Base-by-base conservation (phyloP, 2,329 filamentous ascomycete species). In the Aureobasidium sp. region DNA sequence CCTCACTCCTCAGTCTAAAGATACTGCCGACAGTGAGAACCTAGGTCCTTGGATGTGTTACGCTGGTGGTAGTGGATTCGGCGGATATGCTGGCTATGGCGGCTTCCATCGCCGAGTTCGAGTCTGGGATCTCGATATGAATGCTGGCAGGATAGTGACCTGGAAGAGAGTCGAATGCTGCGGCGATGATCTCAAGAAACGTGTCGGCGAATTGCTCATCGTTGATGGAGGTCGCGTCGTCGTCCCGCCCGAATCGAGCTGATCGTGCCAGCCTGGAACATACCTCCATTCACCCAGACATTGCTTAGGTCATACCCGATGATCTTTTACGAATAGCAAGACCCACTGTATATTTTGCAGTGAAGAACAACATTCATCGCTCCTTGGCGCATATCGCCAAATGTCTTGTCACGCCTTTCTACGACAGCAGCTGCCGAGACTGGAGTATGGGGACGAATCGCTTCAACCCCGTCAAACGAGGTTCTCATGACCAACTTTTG, bases 91-190 rank as follows among this genome's bases (percentile, higher is more conserved):
- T 23, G 92, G 93, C 6, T 97, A 97, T 72, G 87, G 87, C 46
- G 88, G 88, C 4, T 97, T 89, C 72, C 82, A 92, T 70, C 88
- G 94, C 29, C 86, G 91, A 34, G 82, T 97, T 59, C 84, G 94
- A 52, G 83, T 99, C 47, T 99, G 94, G 72, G 93, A 97, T 68
- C 85, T 99, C 56, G 93, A 99, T 73, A 90, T 92, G 76, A 96
- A 96, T 71, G 86, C 90, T 64, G 93, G 89, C 8, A 84, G 90
- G 51, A 92, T 99, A 67, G 86, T 84, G 53, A 99, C 93, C 0
- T 99, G 93, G 84, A 97, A 97, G 78, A 83, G 94, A 55, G 79
- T 96, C 17, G 93, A 97, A 71, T 83, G 80, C 64, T 74, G 72
- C 63, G 72, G 69, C 17, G 68, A 70, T 68, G 83, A 83, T 8